phyloP scores from a whole-genome alignment of 331 rosid genomes.

The Cydonia oblonga region DNA sequence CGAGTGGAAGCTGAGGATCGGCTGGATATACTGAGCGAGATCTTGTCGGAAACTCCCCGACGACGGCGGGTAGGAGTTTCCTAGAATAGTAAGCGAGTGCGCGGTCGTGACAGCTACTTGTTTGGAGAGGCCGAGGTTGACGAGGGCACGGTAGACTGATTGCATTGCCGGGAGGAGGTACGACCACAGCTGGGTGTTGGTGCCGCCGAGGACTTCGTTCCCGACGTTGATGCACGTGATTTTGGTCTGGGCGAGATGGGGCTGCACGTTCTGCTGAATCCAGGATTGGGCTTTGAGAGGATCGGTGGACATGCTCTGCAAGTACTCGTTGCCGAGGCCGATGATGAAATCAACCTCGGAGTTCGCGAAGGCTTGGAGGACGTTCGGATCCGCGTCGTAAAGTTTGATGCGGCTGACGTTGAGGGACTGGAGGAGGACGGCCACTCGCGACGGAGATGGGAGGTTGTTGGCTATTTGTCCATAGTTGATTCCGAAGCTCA shows the following conservation, averaged over 20 bases:
- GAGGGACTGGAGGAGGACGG: conserved; percentile 49
- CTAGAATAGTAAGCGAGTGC: conserved; percentile 52
- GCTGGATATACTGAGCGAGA: conserved; percentile 45
- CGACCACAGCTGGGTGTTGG: conserved; percentile 24
- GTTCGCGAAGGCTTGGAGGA: conserved; percentile 61
- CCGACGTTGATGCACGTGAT: conserved; percentile 74
- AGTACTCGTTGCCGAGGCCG: conserved; percentile 54
- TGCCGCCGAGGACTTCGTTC: conserved; percentile 50
- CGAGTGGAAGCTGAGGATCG: conserved; percentile 52
- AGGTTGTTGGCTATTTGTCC: conserved; percentile 87
- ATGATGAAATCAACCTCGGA: conserved; percentile 64
- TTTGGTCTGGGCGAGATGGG: conserved; percentile 52
- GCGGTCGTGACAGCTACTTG: conserved; percentile 65
- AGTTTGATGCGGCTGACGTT: conserved; percentile 69
- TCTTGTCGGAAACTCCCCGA: conserved; percentile 47
- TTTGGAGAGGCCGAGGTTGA: conserved; percentile 45
- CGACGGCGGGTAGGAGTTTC: conserved; percentile 69
- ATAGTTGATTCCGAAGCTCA: conserved; percentile 67
- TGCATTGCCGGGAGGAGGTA: conserved; percentile 80
- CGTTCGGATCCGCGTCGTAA: conserved; percentile 86
- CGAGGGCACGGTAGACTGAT: conserved; percentile 43
- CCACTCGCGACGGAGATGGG: conserved; percentile 62
- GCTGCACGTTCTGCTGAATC: conserved; percentile 51
- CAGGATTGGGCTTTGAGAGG: conserved; percentile 57
- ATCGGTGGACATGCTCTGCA: conserved; percentile 44